Percentiles rank a stretch among this genome's conserved stretches.
These are phyloP conservation scores for Pyrenopolyporus hunteri DNA, from an alignment of 495 filamentous ascomycete species.

Conservation along the genomic window DNA sequence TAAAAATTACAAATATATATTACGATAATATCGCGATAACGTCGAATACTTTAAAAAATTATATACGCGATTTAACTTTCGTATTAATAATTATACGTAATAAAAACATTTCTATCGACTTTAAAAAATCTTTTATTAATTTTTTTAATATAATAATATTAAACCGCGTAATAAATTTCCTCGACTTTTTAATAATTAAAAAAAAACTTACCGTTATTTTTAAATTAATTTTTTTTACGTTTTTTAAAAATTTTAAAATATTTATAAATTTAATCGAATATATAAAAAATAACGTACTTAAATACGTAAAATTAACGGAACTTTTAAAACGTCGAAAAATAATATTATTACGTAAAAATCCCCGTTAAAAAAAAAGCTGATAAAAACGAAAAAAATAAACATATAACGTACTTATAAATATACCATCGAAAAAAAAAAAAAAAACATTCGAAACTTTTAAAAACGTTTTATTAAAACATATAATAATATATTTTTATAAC, in stretches of 20 bases:
- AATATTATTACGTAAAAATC: neutral
- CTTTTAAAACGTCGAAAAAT: neutral
- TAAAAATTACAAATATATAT: neutral
- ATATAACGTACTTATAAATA: neutral
- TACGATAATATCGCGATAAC: neutral
- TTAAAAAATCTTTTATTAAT: conserved; percentile 3
- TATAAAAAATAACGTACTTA: neutral
- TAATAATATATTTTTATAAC: neutral
- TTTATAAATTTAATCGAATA: conserved; percentile 5
- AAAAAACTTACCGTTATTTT: neutral
- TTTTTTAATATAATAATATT: neutral
- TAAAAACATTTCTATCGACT: conserved; percentile 5
- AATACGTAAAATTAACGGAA: neutral
- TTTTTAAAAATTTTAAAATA: conserved; percentile 3
- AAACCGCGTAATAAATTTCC: neutral
- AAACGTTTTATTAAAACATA: neutral
- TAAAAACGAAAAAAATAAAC: neutral
- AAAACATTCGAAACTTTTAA: neutral
- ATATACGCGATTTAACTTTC: neutral
- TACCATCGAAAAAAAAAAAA: neutral
- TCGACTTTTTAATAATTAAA: neutral
- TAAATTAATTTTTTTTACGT: neutral
- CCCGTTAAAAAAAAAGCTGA: neutral
- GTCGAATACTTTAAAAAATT: neutral
- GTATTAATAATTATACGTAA: neutral